These are phyloP conservation scores for Phytophthora tentaculata DNA, from an alignment of 352 stramenopile genomes.

Conservation along the genomic window DNA sequence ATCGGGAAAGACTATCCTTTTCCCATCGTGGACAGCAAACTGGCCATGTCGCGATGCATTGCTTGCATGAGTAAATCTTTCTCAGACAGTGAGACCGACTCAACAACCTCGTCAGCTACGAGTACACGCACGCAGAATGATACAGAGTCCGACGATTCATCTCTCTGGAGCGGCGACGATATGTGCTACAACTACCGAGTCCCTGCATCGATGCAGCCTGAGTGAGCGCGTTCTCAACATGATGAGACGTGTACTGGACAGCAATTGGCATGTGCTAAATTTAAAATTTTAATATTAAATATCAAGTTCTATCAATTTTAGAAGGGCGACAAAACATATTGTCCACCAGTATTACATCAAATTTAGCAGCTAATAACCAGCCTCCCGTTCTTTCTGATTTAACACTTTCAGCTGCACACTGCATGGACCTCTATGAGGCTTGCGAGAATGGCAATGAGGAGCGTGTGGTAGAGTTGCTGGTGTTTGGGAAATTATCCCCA, in stretches of 20 bases:
- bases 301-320: background rate
- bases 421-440: conserved; percentile 82
- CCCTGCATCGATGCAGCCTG: background rate
- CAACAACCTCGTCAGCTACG: conserved; percentile 9
- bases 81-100: conserved; percentile 29
- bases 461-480: conserved; percentile 75
- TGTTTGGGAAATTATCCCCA: conserved; percentile 43
- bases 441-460: conserved; percentile 88
- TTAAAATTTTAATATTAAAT: background rate
- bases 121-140: conserved; percentile 17
- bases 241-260: no score
- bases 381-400: no score
- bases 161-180: conserved; percentile 29
- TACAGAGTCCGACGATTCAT: background rate
- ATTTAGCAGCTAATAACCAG: no score
- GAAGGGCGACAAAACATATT: no score
- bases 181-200: conserved; percentile 43
- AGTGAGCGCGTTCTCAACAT: conserved; percentile 7
- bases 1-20: conserved; percentile 95
- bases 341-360: no score
- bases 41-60: conserved; percentile 92
- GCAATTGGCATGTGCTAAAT: no score
- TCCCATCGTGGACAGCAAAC: conserved; percentile 94
- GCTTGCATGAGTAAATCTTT: conserved; percentile 79
- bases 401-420: no score